phyloP scores from a whole-genome alignment of 192 early-diverging fungal genomes.

The Coemansia sp. region DNA sequence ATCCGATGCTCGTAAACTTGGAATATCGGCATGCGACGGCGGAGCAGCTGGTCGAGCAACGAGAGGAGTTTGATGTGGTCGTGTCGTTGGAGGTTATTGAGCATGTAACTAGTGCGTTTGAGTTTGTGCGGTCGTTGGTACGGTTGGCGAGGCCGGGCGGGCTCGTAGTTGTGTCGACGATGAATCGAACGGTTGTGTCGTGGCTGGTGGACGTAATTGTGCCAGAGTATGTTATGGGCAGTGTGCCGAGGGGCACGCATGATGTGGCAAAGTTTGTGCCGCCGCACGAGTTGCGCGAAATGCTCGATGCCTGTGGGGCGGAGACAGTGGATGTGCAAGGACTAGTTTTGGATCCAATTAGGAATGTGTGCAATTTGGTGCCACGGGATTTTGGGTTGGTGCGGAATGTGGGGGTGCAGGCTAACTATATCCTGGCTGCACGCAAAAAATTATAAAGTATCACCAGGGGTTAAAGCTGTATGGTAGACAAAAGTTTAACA shows the following conservation, averaged over 20 bases:
- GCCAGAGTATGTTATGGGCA: slow-evolving; percentile 76
- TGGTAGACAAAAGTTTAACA: no score
- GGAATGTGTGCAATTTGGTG: slow-evolving; percentile 35
- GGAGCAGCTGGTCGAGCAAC: slow-evolving; percentile 60
- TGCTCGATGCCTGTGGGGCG: slow-evolving; percentile 50
- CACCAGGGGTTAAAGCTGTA: no score
- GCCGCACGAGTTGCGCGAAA: slow-evolving; percentile 62
- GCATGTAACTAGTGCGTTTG: slow-evolving; percentile 75
- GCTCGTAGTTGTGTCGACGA: slow-evolving; percentile 83
- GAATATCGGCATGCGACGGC: slow-evolving; percentile 28
- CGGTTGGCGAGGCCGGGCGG: slow-evolving; percentile 69
- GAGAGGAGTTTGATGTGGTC: slow-evolving; percentile 70
- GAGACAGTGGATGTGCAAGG: slow-evolving; percentile 58
- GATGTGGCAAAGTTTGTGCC: slow-evolving; percentile 80
- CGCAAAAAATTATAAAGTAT: slow-evolving; percentile 21
- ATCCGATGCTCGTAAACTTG: slow-evolving; percentile 67
- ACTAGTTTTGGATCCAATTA: slow-evolving; percentile 59
- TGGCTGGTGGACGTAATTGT: slow-evolving; percentile 76
- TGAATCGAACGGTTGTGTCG: slow-evolving; percentile 78
- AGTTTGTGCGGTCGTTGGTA: slow-evolving; percentile 69
- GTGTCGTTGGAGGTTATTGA: slow-evolving; percentile 90
- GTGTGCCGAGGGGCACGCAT: slow-evolving; percentile 85
- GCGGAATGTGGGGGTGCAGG: slow-evolving; percentile 40
- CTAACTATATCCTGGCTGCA: slow-evolving; percentile 54
- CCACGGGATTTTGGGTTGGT: slow-evolving; percentile 36